These are phyloP conservation scores for Colletotrichum salicis DNA, from an alignment of 2,329 filamentous ascomycete genomes.

Conservation along the genomic window DNA sequence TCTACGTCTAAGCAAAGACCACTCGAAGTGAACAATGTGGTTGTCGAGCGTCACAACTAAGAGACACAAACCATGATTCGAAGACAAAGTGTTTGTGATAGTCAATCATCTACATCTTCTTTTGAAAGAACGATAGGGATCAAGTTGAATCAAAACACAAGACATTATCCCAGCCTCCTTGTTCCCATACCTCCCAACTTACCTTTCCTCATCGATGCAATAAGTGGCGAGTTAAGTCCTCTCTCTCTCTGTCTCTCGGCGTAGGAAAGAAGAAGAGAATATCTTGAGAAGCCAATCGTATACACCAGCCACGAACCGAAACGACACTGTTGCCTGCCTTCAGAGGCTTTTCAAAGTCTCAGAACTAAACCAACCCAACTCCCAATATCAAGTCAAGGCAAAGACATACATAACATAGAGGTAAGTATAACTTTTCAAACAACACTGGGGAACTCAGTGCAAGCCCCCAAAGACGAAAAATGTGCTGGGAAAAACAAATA, in stretches of 20 bases:
- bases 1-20: too few relatives aligned
- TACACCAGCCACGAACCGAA: not conserved
- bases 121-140: too few relatives aligned
- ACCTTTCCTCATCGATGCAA: not conserved
- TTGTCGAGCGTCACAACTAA: not conserved
- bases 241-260: too few relatives aligned
- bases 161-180: not conserved
- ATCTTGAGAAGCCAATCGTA: not conserved
- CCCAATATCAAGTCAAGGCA: not conserved
- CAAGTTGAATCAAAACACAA: too few relatives aligned
- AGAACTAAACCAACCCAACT: not conserved
- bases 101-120: too few relatives aligned
- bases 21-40: not conserved
- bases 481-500: constrained; percentile 28
- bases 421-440: too few relatives aligned
- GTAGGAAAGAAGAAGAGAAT: not conserved
- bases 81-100: too few relatives aligned
- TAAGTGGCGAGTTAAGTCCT: not conserved
- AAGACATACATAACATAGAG: too few relatives aligned
- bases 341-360: not conserved
- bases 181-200: too few relatives aligned
- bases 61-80: too few relatives aligned
- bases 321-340: not conserved
- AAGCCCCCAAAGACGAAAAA: not conserved
- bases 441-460: too few relatives aligned